A percentile compares a stretch with the other conserved stretches of the same genome.
phyloP scores from a whole-genome alignment of 768 basidiomycete species.

The Hericium alpestre region DNA sequence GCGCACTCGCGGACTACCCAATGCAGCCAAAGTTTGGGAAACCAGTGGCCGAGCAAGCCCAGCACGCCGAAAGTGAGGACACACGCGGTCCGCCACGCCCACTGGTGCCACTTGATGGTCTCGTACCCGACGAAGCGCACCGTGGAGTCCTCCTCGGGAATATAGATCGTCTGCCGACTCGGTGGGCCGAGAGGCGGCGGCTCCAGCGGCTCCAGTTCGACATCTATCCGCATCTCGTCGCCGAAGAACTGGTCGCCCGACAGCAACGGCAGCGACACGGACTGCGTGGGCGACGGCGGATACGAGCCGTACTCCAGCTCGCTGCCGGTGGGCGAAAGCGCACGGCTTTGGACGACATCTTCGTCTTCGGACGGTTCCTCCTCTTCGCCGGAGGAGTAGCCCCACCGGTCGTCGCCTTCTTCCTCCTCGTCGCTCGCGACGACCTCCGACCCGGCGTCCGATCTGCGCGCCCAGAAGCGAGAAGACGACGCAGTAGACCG shows the following conservation, averaged over 20 bases:
- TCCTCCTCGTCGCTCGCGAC: constrained; percentile 40
- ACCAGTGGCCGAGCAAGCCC: constrained; percentile 83
- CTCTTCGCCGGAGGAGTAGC: constrained; percentile 81
- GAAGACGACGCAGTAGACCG: constrained; percentile 42
- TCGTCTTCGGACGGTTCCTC: constrained; percentile 41
- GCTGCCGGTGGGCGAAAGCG: constrained; percentile 28
- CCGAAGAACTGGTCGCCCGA: constrained; percentile 72
- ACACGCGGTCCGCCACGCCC: constrained; percentile 65
- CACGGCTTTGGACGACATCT: constrained; percentile 21
- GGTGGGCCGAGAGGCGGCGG: constrained; percentile 76
- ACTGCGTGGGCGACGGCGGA: constrained; percentile 46
- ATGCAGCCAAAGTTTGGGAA: constrained; percentile 82
- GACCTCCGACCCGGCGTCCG: constrained; percentile 51
- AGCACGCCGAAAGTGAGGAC: constrained; percentile 61
- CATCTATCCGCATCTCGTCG: constrained; percentile 74
- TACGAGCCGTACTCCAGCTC: constrained; percentile 68
- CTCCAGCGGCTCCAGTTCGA: constrained; percentile 51
- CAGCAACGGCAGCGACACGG: constrained; percentile 54
- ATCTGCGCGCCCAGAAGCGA: constrained; percentile 40
- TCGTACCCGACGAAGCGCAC: constrained; percentile 85
- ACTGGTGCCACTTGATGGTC: constrained; percentile 45
- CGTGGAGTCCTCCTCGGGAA: constrained; percentile 83
- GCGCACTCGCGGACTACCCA: constrained; percentile 78
- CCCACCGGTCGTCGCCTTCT: constrained; percentile 69
- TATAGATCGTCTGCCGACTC: constrained; percentile 75